Base-by-base conservation (phyloP, 2,329 filamentous ascomycete genomes). In the Botrytis hyacinthi region DNA sequence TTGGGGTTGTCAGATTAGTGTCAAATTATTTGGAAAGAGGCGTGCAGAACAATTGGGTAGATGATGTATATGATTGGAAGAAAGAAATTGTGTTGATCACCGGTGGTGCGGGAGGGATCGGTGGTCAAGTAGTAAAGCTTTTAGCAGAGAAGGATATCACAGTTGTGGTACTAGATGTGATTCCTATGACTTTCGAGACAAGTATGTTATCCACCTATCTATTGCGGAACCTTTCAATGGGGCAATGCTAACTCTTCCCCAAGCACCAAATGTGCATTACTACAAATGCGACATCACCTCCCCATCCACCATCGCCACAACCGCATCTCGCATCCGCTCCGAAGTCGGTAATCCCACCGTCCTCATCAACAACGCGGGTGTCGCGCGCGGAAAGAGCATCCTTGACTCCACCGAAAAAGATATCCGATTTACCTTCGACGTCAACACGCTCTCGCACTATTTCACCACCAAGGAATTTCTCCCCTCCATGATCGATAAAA, bases 91-190 rank as follows among this genome's bases (percentile, higher is more conserved):
- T 93, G 4, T 84, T 94, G 61, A 86, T 95, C 32, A 95, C 93
- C 0, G 92, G 93, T 12, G 93, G 93, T 12, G 89, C 90, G 60
- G 88, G 89, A 73, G 93, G 93, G 0, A 94, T 95, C 78, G 93
- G 93, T 22, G 88, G 87, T 32, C 83, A 87, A 54, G 86, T 93
- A 4, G 91, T 92, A 22, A 85, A 86, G 76, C 81, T 91, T 71
- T 84, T 96, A n/a, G 90, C 89, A 0, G 87, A 90, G 80, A 84
- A 83, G 74, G 88, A 87, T 1, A 85, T 92, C 77, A 92, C 88
- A 76, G 90, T 94, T 48, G 90, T 90, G 0, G 90, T 94, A 3
- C 81, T 95, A 51, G 93, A 95, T 82, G 86, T 93, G 48, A 89
- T 91, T 77, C 85, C 86, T 8, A 82, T 90, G 82, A 87, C 85